Percentiles rank a stretch among this genome's conserved stretches.
Conservation (phyloP, 768 basidiomycete species). For the Auriculariales sp. region DNA sequence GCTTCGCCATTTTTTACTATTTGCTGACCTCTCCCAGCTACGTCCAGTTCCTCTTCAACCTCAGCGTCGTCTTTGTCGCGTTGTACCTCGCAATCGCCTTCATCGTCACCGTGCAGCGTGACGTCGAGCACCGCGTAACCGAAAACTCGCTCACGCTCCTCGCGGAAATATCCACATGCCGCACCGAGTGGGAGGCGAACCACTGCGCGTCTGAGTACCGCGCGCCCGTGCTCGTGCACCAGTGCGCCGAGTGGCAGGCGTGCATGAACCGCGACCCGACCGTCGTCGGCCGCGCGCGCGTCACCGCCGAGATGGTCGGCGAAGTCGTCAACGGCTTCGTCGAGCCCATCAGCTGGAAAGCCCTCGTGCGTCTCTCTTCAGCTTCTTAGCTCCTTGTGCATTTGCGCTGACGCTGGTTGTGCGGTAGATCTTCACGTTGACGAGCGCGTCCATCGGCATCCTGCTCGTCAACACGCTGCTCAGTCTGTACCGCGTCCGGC, state of each 20-base stretch:
- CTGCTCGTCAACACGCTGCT: conserved; percentile 70
- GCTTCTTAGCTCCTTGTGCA: background rate
- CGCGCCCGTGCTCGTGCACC: conserved; percentile 76
- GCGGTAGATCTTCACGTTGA: conserved; percentile 52
- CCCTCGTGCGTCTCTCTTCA: conserved; percentile 44
- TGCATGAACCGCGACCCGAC: conserved; percentile 94
- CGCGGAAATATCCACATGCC: conserved; percentile 83
- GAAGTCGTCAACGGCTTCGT: conserved; percentile 95
- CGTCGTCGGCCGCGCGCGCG: conserved; percentile 73
- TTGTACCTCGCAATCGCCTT: conserved; percentile 78
- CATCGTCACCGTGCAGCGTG: conserved; percentile 77
- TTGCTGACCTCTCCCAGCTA: conserved; percentile 37
- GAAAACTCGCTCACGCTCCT: conserved; percentile 88
- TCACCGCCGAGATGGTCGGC: conserved; percentile 89
- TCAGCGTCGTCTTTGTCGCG: conserved; percentile 66
- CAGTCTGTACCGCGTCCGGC: conserved; percentile 59
- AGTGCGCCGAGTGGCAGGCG: conserved; percentile 80
- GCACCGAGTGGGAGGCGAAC: conserved; percentile 67
- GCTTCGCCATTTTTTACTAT: background rate
- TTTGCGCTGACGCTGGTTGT: conserved; percentile 1
- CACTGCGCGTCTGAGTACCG: conserved; percentile 51
- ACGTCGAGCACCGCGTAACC: conserved; percentile 74
- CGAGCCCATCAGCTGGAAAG: conserved; percentile 96
- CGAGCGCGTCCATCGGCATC: conserved; percentile 62
- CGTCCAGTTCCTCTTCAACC: conserved; percentile 88